Evolutionary conservation across 179 eudicot genomes (phyloP).

Genomic region (Corrigiola litoralis): DNA sequence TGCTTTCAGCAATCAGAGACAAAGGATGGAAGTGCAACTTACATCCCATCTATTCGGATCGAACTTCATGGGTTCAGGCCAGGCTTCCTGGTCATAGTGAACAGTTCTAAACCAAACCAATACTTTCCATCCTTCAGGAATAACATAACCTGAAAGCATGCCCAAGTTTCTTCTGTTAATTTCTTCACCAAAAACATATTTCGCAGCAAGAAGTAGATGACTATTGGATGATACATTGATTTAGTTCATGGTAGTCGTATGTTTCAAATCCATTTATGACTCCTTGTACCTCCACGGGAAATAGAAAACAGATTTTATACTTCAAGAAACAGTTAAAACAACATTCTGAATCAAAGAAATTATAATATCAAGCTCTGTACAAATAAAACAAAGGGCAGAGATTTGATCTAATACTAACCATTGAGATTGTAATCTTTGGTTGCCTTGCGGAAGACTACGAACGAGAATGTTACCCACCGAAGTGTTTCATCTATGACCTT

Average conservation of each 20-base stretch:
- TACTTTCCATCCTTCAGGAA: constrained; percentile 86
- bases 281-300: too few species aligned
- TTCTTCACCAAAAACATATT: background rate
- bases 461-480: constrained; percentile 61
- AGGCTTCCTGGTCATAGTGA: constrained; percentile 58
- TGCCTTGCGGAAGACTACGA: constrained; percentile 71
- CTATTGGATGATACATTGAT: too few species aligned
- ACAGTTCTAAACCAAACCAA: constrained; percentile 67
- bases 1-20: background rate
- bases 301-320: too few species aligned
- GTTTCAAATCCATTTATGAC: too few species aligned
- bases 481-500: constrained; percentile 89
- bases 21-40: constrained; percentile 27
- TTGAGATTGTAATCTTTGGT: constrained; percentile 44
- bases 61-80: constrained; percentile 54
- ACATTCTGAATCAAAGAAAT: background rate
- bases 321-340: too few species aligned
- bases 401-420: constrained; percentile 34
- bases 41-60: constrained; percentile 88
- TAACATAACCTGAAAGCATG: constrained; percentile 49
- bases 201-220: background rate
- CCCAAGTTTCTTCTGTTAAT: background rate
- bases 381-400: background rate
- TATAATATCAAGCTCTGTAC: background rate
- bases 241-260: too few species aligned